A percentile compares a stretch with the other conserved stretches of the same genome.
phyloP scores from a whole-genome alignment of 371 early-diverging fungal species.

The Rhizomucor miehei region DNA sequence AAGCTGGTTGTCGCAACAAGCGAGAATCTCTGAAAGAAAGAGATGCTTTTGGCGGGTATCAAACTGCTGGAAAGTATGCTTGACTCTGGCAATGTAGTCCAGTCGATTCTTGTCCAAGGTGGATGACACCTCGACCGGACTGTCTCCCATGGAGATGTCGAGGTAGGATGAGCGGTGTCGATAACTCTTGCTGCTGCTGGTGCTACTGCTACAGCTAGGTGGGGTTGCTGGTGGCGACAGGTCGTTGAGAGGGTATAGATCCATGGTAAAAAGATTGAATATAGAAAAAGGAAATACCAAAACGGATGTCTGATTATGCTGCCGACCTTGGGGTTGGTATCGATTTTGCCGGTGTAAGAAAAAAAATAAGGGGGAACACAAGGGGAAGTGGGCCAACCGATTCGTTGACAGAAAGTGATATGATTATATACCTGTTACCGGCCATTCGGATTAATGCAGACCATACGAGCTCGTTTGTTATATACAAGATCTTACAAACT shows the following conservation, averaged over 20 bases:
- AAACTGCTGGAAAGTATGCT: constrained; percentile 23
- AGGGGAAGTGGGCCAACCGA: too few species aligned
- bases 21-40: constrained; percentile 45
- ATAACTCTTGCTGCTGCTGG: constrained; percentile 1
- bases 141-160: background rate
- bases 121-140: background rate
- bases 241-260: constrained; percentile 7
- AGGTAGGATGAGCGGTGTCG: constrained; percentile 9
- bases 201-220: constrained; percentile 4
- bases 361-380: too few species aligned
- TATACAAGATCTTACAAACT: too few species aligned
- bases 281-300: background rate
- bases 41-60: constrained; percentile 30
- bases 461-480: too few species aligned
- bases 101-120: constrained; percentile 7
- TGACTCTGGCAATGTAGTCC: constrained; percentile 19
- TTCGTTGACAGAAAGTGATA: too few species aligned
- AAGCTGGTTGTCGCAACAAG: constrained; percentile 54
- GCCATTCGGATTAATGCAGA: too few species aligned
- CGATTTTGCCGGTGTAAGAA: too few species aligned
- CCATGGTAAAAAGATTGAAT: background rate
- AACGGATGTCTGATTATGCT: background rate
- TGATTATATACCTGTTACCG: too few species aligned
- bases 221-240: constrained; percentile 20
- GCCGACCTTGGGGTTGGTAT: too few species aligned